Percentiles rank a stretch among this genome's conserved stretches.
Evolutionary conservation across 495 filamentous ascomycete genomes (phyloP).

Genomic region (Podospora sp.): DNA sequence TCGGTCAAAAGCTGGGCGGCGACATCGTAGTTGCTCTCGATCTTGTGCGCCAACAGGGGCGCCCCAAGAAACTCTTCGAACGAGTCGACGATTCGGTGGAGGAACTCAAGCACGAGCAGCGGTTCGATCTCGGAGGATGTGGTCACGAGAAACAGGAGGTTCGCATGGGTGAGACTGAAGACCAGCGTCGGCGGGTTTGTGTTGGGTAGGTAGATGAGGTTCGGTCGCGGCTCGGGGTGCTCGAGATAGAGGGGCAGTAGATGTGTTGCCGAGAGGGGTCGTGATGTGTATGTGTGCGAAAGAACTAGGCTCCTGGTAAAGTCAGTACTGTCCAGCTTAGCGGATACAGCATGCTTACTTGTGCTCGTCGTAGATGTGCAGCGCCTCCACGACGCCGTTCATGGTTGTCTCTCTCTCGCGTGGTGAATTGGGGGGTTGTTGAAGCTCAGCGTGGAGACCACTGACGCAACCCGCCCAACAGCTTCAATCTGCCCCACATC

Average conservation of each 20-base stretch:
- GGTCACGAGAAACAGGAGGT: conserved; percentile 84
- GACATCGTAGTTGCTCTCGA: conserved; percentile 90
- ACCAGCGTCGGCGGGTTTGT: conserved; percentile 84
- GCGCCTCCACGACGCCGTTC: conserved; percentile 87
- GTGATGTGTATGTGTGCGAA: conserved; percentile 62
- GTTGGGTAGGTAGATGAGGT: conserved; percentile 79
- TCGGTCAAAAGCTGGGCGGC: conserved; percentile 91
- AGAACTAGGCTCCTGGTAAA: conserved; percentile 47
- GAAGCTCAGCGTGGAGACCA: conserved; percentile 18
- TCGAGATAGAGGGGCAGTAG: conserved; percentile 87
- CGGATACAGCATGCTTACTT: conserved; percentile 57
- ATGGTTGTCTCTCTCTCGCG: conserved; percentile 45
- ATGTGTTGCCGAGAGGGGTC: conserved; percentile 73
- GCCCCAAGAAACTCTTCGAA: conserved; percentile 93
- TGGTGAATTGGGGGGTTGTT: conserved; percentile 3
- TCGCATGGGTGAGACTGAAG: conserved; percentile 83
- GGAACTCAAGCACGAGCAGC: conserved; percentile 92
- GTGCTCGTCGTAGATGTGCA: conserved; percentile 94
- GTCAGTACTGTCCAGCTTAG: not conserved
- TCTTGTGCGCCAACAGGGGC: conserved; percentile 81
- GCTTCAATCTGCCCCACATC: not conserved
- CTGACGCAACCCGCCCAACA: conserved; percentile 33
- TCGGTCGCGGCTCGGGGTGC: conserved; percentile 79
- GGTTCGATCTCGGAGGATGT: conserved; percentile 84
- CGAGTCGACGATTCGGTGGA: conserved; percentile 88